These are phyloP conservation scores for Leccinum variicolor DNA, from an alignment of 768 basidiomycete genomes.

Conservation along the genomic window DNA sequence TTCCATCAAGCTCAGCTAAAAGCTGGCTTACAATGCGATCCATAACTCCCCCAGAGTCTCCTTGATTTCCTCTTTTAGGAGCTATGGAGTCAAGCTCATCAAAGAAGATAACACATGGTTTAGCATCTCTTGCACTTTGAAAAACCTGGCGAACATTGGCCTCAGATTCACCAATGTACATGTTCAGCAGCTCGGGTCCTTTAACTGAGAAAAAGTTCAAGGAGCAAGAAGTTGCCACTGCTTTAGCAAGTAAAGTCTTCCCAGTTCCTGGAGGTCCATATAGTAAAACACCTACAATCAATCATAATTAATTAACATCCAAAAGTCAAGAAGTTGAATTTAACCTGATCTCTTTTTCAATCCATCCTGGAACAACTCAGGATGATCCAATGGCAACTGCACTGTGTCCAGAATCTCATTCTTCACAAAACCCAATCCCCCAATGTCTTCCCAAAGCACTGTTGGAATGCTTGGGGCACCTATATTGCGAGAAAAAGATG, in stretches of 20 bases:
- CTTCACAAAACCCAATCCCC: constrained; percentile 85
- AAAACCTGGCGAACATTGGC: constrained; percentile 95
- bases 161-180: constrained; percentile 98
- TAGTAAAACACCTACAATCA: constrained; percentile 68
- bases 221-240: constrained; percentile 92
- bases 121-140: constrained; percentile 86
- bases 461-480: constrained; percentile 97
- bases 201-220: constrained; percentile 98
- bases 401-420: constrained; percentile 94
- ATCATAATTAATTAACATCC: background rate
- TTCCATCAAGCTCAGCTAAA: constrained; percentile 90
- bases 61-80: constrained; percentile 91
- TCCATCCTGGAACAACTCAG: constrained; percentile 86
- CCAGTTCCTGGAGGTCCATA: constrained; percentile 97
- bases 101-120: constrained; percentile 95
- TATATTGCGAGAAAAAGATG: constrained; percentile 85
- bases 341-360: constrained; percentile 94
- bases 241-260: constrained; percentile 93
- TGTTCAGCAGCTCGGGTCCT: constrained; percentile 92
- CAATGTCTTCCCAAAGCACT: constrained; percentile 97
- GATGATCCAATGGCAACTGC: constrained; percentile 85
- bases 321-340: background rate
- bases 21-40: constrained; percentile 96
- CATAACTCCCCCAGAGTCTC: constrained; percentile 97
- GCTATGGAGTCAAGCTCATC: constrained; percentile 95